A percentile compares a stretch with the other conserved stretches of the same genome.
These are phyloP conservation scores for Didymella pomorum DNA, from an alignment of 2,329 filamentous ascomycete genomes.

Conservation along the genomic window DNA sequence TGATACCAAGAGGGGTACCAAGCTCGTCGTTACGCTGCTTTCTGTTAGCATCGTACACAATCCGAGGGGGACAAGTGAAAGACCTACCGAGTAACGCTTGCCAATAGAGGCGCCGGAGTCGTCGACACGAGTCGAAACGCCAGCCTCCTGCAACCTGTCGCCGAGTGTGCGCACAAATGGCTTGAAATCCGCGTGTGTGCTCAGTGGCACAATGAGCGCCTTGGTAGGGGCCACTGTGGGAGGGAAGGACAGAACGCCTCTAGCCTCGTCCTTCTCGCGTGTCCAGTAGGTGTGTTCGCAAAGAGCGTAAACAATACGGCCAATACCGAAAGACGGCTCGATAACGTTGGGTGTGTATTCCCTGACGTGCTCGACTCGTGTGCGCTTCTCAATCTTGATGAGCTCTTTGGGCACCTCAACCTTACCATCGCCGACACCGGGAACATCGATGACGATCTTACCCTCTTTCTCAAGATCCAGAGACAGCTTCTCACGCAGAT, in stretches of 20 bases:
- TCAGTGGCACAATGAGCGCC: slow-evolving; percentile 90
- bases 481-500: slow-evolving; percentile 80
- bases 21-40: slow-evolving; percentile 86
- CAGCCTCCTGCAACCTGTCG: slow-evolving; percentile 75
- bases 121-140: slow-evolving; percentile 85
- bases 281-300: slow-evolving; percentile 98
- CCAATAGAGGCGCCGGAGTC: slow-evolving; percentile 92
- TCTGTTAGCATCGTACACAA: slow-evolving; percentile 26
- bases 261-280: slow-evolving; percentile 81
- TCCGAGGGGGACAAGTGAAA: too few species aligned
- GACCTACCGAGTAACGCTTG: slow-evolving; percentile 72
- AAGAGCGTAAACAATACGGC: slow-evolving; percentile 90
- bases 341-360: slow-evolving; percentile 97
- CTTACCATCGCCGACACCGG: slow-evolving; percentile 71
- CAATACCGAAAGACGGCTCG: slow-evolving; percentile 97
- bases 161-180: slow-evolving; percentile 78
- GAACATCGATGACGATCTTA: slow-evolving; percentile 79
- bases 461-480: slow-evolving; percentile 76
- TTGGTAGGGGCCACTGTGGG: slow-evolving; percentile 89
- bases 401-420: slow-evolving; percentile 82
- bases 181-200: slow-evolving; percentile 79
- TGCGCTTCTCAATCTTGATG: slow-evolving; percentile 83
- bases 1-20: slow-evolving; percentile 92
- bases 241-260: slow-evolving; percentile 79
- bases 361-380: slow-evolving; percentile 80